Conservation (phyloP, 805 yeast species). For the Sugiyamaella qingdaonensis region DNA sequence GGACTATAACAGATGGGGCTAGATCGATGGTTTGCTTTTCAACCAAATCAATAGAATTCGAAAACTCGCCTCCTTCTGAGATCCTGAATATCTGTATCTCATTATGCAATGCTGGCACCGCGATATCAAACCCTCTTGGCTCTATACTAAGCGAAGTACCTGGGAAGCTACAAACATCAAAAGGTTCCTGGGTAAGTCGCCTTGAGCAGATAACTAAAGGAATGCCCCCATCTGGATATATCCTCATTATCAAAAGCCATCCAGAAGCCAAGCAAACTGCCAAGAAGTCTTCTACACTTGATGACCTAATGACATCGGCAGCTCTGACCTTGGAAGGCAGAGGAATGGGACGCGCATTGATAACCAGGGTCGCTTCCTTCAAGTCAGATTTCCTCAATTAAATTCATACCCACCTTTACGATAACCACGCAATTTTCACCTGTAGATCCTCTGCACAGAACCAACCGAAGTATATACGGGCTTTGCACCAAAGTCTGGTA, state of each 20-base stretch:
- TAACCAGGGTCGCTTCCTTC: not conserved
- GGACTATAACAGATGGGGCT: not conserved
- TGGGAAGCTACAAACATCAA: not conserved
- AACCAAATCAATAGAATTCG: not conserved
- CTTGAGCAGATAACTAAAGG: constrained; percentile 12
- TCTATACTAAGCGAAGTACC: constrained; percentile 4
- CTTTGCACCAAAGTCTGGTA: not conserved
- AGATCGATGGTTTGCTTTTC: not conserved
- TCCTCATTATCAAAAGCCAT: constrained; percentile 8
- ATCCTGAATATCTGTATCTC: not conserved
- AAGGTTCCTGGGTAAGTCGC: not conserved
- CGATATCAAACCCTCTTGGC: constrained; percentile 5
- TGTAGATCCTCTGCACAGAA: not conserved
- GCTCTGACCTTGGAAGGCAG: not conserved
- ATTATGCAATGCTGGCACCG: constrained; percentile 3
- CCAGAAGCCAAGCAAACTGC: not conserved
- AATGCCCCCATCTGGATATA: constrained; percentile 11
- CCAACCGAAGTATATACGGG: not conserved
- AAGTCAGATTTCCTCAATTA: not conserved
- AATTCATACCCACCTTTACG: not conserved
- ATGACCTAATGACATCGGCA: not conserved
- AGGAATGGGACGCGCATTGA: not conserved
- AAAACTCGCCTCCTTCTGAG: not conserved
- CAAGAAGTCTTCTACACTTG: not conserved
- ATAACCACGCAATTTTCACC: not conserved